These are phyloP conservation scores for Litsea cubeba DNA, from an alignment of 164 flowering plant species.

Conservation along the genomic window DNA sequence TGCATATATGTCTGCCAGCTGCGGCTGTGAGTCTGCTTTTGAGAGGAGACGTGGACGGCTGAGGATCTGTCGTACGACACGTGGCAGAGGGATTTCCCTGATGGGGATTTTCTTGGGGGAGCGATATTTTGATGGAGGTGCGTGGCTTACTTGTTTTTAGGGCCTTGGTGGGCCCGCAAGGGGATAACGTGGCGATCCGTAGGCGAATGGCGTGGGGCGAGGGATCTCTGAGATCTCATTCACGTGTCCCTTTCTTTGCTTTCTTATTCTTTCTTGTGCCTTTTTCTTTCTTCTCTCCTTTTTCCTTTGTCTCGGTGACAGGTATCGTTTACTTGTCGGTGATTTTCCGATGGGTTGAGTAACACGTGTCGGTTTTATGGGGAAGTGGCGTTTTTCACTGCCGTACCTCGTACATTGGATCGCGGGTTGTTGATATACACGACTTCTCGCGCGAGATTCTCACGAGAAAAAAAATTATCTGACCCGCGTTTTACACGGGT, in stretches of 20 bases:
- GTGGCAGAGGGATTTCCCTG: not conserved
- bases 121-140: not conserved
- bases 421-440: not conserved
- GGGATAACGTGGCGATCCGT: slow-evolving; percentile 3
- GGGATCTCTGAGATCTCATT: not conserved
- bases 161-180: not conserved
- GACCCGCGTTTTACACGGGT: no score
- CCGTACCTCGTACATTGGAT: not conserved
- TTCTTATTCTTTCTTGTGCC: not conserved
- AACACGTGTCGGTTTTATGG: not conserved
- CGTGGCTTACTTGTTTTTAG: not conserved
- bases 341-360: not conserved
- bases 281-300: not conserved
- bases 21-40: not conserved
- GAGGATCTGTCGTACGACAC: not conserved
- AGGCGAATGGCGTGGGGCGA: not conserved
- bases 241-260: not conserved
- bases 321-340: not conserved
- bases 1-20: not conserved
- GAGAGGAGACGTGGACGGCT: slow-evolving; percentile 10
- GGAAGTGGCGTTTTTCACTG: not conserved
- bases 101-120: not conserved
- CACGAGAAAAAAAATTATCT: no score
- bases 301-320: not conserved
- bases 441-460: no score